These are phyloP conservation scores for Ambrosiella xylebori DNA, from an alignment of 2,329 filamentous ascomycete genomes.

Conservation along the genomic window DNA sequence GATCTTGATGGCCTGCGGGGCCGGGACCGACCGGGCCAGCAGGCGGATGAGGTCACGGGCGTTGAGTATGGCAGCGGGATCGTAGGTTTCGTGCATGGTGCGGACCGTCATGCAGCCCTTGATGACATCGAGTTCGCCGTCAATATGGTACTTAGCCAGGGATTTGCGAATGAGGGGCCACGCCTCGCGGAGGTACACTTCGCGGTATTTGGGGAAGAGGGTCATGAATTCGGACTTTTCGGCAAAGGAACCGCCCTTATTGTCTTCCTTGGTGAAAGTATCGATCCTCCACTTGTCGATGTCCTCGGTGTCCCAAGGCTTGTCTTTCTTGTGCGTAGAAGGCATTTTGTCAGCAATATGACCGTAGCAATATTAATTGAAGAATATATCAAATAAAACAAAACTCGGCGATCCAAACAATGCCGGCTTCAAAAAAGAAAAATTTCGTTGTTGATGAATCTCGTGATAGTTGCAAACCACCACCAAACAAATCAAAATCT, in stretches of 20 bases:
- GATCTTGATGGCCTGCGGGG: conserved; percentile 85
- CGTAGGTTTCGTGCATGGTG: conserved; percentile 79
- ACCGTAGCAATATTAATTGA: background rate
- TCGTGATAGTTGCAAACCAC: too few relatives aligned
- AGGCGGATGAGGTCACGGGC: conserved; percentile 89
- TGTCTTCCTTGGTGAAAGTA: conserved; percentile 70
- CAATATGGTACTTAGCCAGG: conserved; percentile 74
- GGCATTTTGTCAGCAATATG: conserved; percentile 39
- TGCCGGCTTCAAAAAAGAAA: background rate
- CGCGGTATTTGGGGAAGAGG: conserved; percentile 90
- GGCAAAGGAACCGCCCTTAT: conserved; percentile 66
- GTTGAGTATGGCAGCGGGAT: conserved; percentile 84
- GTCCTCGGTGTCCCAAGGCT: conserved; percentile 91
- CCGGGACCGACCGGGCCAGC: conserved; percentile 76
- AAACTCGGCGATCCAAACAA: background rate
- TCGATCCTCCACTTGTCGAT: conserved; percentile 96
- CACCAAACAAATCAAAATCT: too few relatives aligned
- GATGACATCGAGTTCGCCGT: conserved; percentile 81
- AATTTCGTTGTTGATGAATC: too few relatives aligned
- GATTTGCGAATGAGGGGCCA: conserved; percentile 84
- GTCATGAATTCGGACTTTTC: conserved; percentile 84
- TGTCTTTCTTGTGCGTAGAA: conserved; percentile 74
- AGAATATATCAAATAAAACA: background rate
- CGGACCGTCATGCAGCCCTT: conserved; percentile 95
- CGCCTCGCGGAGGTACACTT: conserved; percentile 78